Evolutionary conservation across 495 filamentous ascomycete genomes (phyloP).

Genomic region (Terfezia claveryi): DNA sequence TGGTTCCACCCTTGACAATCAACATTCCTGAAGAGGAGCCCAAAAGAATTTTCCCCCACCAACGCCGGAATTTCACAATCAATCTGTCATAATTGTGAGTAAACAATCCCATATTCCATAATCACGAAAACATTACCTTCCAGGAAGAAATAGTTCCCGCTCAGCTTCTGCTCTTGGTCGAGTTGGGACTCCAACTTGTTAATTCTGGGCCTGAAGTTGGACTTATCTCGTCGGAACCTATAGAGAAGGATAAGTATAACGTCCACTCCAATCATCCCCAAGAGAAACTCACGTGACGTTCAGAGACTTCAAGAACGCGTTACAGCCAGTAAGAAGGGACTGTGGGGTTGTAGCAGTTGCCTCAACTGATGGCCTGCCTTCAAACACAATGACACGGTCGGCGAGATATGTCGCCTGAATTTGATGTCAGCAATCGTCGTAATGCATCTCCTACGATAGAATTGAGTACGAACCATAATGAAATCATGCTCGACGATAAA

Average conservation of each 20-base stretch:
- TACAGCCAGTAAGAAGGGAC: conserved; percentile 85
- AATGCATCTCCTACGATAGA: background rate
- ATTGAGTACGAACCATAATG: conserved; percentile 44
- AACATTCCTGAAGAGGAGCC: background rate
- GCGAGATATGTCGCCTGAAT: conserved; percentile 59
- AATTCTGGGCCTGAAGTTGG: conserved; percentile 87
- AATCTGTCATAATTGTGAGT: background rate
- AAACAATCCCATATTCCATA: too few relatives aligned
- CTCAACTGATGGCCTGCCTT: conserved; percentile 72
- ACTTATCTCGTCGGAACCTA: conserved; percentile 79
- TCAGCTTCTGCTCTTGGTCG: conserved; percentile 89
- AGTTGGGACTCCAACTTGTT: conserved; percentile 91
- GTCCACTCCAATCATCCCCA: background rate
- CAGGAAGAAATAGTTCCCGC: conserved; percentile 91
- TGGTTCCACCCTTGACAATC: background rate
- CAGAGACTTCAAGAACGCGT: conserved; percentile 81
- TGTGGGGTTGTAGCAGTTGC: conserved; percentile 75
- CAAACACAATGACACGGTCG: conserved; percentile 95
- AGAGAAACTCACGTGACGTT: conserved; percentile 43
- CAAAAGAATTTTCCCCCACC: background rate
- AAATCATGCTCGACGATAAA: conserved; percentile 99
- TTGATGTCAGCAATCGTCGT: conserved; percentile 13
- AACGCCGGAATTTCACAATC: background rate
- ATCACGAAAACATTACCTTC: conserved; percentile 39
- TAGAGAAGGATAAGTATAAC: background rate